Percentiles rank a stretch among this genome's conserved stretches.
Conservation (phyloP, 352 stramenopile species). For the Thalassiosira hispida region DNA sequence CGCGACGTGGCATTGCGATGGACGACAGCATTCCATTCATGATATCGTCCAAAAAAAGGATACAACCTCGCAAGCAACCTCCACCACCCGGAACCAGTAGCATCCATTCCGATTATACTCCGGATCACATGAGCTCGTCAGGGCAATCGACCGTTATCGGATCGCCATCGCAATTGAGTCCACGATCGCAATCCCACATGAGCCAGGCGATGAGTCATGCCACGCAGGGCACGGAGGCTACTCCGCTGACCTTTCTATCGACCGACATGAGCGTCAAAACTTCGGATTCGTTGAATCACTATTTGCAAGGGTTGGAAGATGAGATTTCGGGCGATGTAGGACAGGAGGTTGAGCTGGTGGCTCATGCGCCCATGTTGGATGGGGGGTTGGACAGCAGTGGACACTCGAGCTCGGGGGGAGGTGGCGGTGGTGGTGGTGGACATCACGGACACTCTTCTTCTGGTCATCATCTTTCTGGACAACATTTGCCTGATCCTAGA, state of each 20-base stretch:
- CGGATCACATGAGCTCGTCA: no score
- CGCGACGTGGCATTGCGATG: background rate
- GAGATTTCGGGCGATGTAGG: constrained; percentile 52
- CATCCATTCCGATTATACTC: background rate
- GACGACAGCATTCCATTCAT: constrained; percentile 18
- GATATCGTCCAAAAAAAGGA: constrained; percentile 16
- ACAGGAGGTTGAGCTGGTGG: constrained; percentile 48
- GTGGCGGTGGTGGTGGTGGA: background rate
- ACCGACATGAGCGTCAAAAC: constrained; percentile 29
- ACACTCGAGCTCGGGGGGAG: background rate
- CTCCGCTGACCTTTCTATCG: constrained; percentile 35
- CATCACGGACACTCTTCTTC: no score
- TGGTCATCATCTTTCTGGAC: no score
- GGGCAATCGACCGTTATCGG: no score
- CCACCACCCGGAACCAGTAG: background rate
- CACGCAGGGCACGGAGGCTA: background rate
- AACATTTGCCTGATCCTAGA: background rate
- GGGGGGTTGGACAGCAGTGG: background rate
- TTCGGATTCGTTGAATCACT: constrained; percentile 31
- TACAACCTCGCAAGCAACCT: constrained; percentile 1
- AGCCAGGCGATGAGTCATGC: background rate
- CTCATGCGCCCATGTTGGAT: constrained; percentile 40
- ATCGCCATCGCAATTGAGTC: background rate
- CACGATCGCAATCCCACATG: background rate
- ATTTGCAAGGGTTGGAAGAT: constrained; percentile 42